phyloP scores from a whole-genome alignment of 495 filamentous ascomycete species.

The Acidomyces sp. region DNA sequence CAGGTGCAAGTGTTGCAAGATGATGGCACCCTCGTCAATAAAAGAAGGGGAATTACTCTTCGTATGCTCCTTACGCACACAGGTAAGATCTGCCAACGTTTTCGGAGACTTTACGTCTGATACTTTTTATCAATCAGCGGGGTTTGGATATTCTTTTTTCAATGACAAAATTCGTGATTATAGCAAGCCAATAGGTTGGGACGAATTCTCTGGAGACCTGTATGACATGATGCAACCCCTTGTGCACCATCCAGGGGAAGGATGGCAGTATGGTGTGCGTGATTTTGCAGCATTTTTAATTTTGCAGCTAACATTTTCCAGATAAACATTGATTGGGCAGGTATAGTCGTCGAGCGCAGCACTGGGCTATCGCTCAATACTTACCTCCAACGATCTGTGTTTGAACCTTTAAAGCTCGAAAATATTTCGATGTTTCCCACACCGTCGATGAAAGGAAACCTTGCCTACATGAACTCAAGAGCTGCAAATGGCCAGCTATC shows the following conservation, averaged over 20 bases:
- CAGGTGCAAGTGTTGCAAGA: constrained; percentile 33
- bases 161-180: constrained; percentile 36
- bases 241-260: constrained; percentile 41
- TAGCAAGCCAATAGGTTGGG: constrained; percentile 33
- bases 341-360: constrained; percentile 39
- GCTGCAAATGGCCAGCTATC: constrained; percentile 31
- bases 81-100: neutral
- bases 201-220: constrained; percentile 38
- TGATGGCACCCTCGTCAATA: constrained; percentile 35
- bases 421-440: constrained; percentile 42
- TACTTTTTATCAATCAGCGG: constrained; percentile 14
- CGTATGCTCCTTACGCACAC: constrained; percentile 50
- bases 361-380: constrained; percentile 37
- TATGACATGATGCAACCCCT: constrained; percentile 36
- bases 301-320: neutral
- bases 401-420: constrained; percentile 40
- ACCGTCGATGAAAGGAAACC: constrained; percentile 33
- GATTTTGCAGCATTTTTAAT: neutral
- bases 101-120: neutral
- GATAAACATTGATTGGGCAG: constrained; percentile 44
- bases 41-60: constrained; percentile 42
- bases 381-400: constrained; percentile 42
- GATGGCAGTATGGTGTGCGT: constrained; percentile 46
- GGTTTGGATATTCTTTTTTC: constrained; percentile 34
- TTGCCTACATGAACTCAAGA: constrained; percentile 39